A percentile compares a stretch with the other conserved stretches of the same genome.
Evolutionary conservation across 2,329 filamentous ascomycete species (phyloP).

Genomic region (Trichoderma sp.): DNA sequence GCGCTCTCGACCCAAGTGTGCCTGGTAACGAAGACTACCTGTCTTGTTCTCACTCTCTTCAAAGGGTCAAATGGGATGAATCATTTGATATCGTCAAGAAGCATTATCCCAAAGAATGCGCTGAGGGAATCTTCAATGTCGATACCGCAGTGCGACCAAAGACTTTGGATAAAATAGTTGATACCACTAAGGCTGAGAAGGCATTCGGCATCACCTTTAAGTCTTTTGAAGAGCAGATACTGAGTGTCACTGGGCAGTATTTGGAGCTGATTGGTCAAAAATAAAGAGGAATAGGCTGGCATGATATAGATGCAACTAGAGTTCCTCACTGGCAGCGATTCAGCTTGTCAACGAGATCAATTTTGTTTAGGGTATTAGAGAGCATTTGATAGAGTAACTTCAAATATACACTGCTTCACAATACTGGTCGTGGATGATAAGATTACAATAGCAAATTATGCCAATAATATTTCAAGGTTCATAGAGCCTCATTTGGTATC

Average conservation of each 20-base stretch:
- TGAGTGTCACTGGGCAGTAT: constrained; percentile 34
- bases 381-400: background rate
- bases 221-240: constrained; percentile 35
- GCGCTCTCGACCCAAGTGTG: constrained; percentile 1
- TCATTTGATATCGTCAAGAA: constrained; percentile 11
- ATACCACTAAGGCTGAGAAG: constrained; percentile 31
- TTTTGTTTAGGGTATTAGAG: background rate
- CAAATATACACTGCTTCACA: background rate
- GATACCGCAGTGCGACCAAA: background rate
- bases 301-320: background rate
- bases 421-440: background rate
- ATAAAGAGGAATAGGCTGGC: background rate
- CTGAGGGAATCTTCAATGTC: constrained; percentile 3
- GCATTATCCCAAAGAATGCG: constrained; percentile 4
- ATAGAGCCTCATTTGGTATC: background rate
- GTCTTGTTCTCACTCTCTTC: background rate
- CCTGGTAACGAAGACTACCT: constrained; percentile 8
- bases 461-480: background rate
- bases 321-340: background rate
- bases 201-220: constrained; percentile 33
- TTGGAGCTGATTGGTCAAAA: constrained; percentile 26
- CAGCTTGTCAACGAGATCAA: background rate
- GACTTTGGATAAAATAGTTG: constrained; percentile 18
- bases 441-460: background rate
- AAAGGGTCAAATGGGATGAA: background rate